Base-by-base conservation (phyloP, 306 rosid genomes). In the Dicorynia guianensis region DNA sequence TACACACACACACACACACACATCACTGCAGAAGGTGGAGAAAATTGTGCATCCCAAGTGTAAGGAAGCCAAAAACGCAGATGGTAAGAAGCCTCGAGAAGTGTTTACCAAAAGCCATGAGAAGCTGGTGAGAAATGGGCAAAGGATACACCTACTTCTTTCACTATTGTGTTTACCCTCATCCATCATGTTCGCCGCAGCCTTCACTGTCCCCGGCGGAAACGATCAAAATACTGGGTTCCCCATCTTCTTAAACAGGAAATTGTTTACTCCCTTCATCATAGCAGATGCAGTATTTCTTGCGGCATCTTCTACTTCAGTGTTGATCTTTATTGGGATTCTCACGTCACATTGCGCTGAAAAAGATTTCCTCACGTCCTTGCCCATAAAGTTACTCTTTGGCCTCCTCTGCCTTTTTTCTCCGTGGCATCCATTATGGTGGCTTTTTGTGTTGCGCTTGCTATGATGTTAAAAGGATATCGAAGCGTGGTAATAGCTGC, bases 121-220 rank as follows among this genome's bases (percentile, higher is more conserved):
- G 33, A 74, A 79, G 46, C 50, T 35, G 47, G 80, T 5, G 73
- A 68, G 72, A 25, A 34, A 62, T 80, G 84, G 84, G 76, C 76
- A 17, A 80, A 75, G 35, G 47, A 62, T 0, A 61, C 80, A 19
- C 67, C 76, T 2, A 3, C 5, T 7, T 54, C 79, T 3, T 67
- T 60, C 3, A 12, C 78, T 4, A 0, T 70, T 19, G 85, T 76
- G 4, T 69, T 69, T 0, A 57, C 73, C 11, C 76, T 75, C 7
- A 69, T 80, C 77, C 0, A 73, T 79, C 11, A 67, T 33, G 18
- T 58, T 58, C 14, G 18, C 18, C 0, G 64, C 42, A 12, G 19
- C 18, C 7, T 58, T 58, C 44, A 80, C 79, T 0, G 50, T 80
- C 14, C 76, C 79, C 0, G 79, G 83, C 4, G 71, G 83, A 11